A percentile compares a stretch with the other conserved stretches of the same genome.
These are phyloP conservation scores for Psilocybe azurescens DNA, from an alignment of 768 basidiomycete genomes.

Conservation along the genomic window DNA sequence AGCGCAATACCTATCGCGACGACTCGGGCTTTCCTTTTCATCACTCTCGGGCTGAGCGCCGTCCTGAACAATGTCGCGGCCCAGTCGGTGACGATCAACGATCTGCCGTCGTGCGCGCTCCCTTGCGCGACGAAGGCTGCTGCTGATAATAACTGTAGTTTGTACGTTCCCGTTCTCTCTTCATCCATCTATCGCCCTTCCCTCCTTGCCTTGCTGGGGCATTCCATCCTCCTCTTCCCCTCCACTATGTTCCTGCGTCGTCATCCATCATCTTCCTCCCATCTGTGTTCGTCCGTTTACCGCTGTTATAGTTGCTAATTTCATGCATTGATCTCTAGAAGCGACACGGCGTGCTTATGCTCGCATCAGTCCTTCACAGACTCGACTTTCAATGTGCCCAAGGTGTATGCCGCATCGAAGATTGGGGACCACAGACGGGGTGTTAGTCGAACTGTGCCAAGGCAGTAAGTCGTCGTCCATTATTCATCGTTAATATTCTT, in stretches of 20 bases:
- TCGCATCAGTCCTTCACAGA: conserved; percentile 3
- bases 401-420: conserved; percentile 6
- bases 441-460: conserved; percentile 4
- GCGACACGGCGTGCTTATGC: conserved; percentile 11
- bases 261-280: background rate
- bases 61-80: background rate
- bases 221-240: too few species aligned
- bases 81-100: conserved; percentile 4
- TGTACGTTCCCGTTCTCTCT: background rate
- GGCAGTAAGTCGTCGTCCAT: conserved; percentile 3
- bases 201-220: too few species aligned
- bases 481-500: too few species aligned
- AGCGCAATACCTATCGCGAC: too few species aligned
- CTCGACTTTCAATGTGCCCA: conserved; percentile 9
- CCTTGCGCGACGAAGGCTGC: conserved; percentile 13
- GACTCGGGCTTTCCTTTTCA: accelerated
- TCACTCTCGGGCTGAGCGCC: too few species aligned
- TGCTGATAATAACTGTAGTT: background rate
- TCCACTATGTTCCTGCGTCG: too few species aligned
- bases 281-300: too few species aligned
- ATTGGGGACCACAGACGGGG: background rate
- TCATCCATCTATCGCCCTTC: too few species aligned
- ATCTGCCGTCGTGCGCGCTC: conserved; percentile 1
- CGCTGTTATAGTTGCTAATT: too few species aligned
- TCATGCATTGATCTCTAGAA: background rate